Evolutionary conservation across 1,284 basidiomycete species (phyloP).

Genomic region (Trichosporon sp.): DNA sequence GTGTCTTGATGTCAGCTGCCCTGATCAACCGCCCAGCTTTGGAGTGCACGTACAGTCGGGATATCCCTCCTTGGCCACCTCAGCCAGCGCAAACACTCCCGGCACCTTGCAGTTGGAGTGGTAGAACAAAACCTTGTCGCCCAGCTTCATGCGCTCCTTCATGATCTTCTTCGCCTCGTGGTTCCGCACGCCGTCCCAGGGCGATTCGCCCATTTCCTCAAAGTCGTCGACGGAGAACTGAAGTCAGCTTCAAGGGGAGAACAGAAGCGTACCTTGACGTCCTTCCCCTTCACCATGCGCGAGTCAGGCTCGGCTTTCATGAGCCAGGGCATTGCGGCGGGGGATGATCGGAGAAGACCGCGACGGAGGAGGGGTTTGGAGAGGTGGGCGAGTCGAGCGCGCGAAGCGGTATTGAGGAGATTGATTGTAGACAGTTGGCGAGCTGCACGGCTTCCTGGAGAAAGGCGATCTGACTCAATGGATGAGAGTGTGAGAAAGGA

Average conservation of each 20-base stretch:
- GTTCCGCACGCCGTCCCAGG: slow-evolving; percentile 83
- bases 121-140: slow-evolving; percentile 73
- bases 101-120: slow-evolving; percentile 91
- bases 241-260: not conserved
- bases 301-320: slow-evolving; percentile 91
- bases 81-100: slow-evolving; percentile 81
- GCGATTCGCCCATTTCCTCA: slow-evolving; percentile 68
- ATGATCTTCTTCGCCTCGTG: slow-evolving; percentile 90
- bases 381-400: not conserved
- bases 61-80: slow-evolving; percentile 81
- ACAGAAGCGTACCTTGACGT: slow-evolving; percentile 71
- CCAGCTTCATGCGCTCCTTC: slow-evolving; percentile 78
- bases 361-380: not conserved
- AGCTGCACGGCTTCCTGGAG: too few relatives aligned
- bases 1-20: slow-evolving; percentile 66
- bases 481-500: too few relatives aligned
- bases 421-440: not conserved
- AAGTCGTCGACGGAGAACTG: slow-evolving; percentile 92
- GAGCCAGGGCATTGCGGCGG: slow-evolving; percentile 64
- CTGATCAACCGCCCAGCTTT: too few relatives aligned
- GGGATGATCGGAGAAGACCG: not conserved
- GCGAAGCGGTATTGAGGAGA: not conserved
- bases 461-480: too few relatives aligned
- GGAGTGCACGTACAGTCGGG: slow-evolving; percentile 71
- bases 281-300: slow-evolving; percentile 82